Evolutionary conservation across 1,139 yeast genomes (phyloP).

Genomic region (Geotrichum fermentans): DNA sequence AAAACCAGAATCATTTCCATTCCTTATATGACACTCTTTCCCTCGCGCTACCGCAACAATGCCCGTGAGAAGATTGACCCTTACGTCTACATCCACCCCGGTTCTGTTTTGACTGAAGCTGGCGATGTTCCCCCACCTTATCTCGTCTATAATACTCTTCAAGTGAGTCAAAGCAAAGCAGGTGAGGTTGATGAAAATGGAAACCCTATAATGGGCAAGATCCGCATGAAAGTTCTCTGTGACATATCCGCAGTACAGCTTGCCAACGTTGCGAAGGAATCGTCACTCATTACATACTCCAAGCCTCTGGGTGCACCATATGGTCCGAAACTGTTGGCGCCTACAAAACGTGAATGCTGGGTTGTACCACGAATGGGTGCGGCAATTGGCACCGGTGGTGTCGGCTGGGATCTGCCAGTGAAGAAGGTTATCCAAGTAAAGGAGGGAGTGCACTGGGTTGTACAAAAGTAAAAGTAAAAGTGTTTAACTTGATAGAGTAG

Average conservation of each 20-base stretch:
- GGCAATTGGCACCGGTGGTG: slow-evolving; percentile 71
- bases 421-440: slow-evolving; percentile 69
- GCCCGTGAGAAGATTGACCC: slow-evolving; percentile 44
- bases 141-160: slow-evolving; percentile 47
- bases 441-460: slow-evolving; percentile 37
- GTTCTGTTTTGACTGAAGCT: slow-evolving; percentile 52
- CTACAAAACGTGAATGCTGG: slow-evolving; percentile 69
- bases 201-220: slow-evolving; percentile 21
- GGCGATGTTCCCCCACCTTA: slow-evolving; percentile 73
- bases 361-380: slow-evolving; percentile 92
- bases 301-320: slow-evolving; percentile 90
- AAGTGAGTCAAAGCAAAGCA: slow-evolving; percentile 39
- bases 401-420: slow-evolving; percentile 92
- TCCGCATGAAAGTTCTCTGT: slow-evolving; percentile 71
- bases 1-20: slow-evolving; percentile 56
- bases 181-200: slow-evolving; percentile 26
- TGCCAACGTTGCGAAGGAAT: slow-evolving; percentile 67
- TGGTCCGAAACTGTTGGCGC: slow-evolving; percentile 63
- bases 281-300: slow-evolving; percentile 74
- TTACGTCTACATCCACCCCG: slow-evolving; percentile 70
- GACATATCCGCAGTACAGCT: slow-evolving; percentile 72
- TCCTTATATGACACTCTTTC: slow-evolving; percentile 70
- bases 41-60: slow-evolving; percentile 36
- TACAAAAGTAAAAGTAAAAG: slow-evolving; percentile 19
- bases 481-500: not conserved